Percentiles rank a stretch among this genome's conserved stretches.
Evolutionary conservation across 2,329 filamentous ascomycete genomes (phyloP).

Genomic region (Neopestalotiopsis sp.): DNA sequence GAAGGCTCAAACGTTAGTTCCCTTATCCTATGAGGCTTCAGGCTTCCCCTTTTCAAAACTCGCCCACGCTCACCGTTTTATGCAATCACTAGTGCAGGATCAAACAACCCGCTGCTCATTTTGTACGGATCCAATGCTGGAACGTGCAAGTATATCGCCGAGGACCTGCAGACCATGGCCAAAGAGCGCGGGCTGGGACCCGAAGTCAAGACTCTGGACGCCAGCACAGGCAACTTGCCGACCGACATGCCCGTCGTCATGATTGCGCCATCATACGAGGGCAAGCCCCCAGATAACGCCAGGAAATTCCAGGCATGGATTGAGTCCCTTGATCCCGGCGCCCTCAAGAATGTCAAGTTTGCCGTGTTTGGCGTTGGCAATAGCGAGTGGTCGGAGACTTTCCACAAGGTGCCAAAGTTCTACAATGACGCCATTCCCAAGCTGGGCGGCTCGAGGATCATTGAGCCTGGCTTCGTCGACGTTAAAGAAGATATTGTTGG

Average conservation of each 20-base stretch:
- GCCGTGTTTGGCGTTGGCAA: constrained; percentile 62
- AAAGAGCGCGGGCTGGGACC: constrained; percentile 50
- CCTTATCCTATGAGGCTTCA: constrained; percentile 20
- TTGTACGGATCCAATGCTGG: constrained; percentile 64
- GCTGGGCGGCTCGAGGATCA: constrained; percentile 45
- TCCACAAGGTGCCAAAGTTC: constrained; percentile 69
- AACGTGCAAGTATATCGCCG: constrained; percentile 61
- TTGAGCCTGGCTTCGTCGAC: constrained; percentile 47
- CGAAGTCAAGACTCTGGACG: constrained; percentile 52
- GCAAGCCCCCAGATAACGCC: constrained; percentile 62
- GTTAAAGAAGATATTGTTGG: constrained; percentile 9
- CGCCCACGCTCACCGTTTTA: neutral
- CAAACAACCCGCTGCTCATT: constrained; percentile 45
- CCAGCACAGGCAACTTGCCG: constrained; percentile 48
- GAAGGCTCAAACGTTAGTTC: neutral
- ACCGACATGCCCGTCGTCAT: constrained; percentile 56
- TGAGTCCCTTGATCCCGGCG: constrained; percentile 41
- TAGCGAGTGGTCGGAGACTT: constrained; percentile 63
- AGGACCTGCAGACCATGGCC: constrained; percentile 54
- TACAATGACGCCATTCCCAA: constrained; percentile 59
- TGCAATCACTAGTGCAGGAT: neutral
- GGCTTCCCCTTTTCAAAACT: neutral
- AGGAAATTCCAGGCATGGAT: constrained; percentile 62
- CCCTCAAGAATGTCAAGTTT: constrained; percentile 52
- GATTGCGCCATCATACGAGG: constrained; percentile 63